Evolutionary conservation across 306 rosid genomes (phyloP), one percentile per base, ranked within the genome.

Genomic region (Cicer yamashitae): DNA sequence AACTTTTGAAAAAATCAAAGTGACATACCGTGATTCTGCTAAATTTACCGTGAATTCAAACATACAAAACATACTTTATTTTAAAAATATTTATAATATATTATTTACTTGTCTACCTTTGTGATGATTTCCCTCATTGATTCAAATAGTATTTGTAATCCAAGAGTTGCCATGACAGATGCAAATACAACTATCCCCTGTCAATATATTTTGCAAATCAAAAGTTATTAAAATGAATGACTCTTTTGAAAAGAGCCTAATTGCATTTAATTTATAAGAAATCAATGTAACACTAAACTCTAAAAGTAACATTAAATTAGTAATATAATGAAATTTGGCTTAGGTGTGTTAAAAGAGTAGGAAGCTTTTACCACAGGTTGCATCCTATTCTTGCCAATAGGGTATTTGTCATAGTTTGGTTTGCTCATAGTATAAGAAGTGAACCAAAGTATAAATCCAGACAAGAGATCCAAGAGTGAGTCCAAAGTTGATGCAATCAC

Each of bases 401-500:
- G 98, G 79, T 91, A 91, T 30, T 67, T 78, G 41, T 87, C 63
- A 18, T 82, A 87, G 69, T 94, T 90, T 2, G 98, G 97, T 63
- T 89, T 94, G 63, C 86, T 84, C 98, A 94, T 94, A 22, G 98
- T 84, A 78, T 86, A 1, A 58, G 89, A 58, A 12, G 99, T 92
- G 73, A 90, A 94, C 97, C 99, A 92, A 47, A 94, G 86, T 70
- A 94, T 90, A 63, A 94, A 91, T 50, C 97, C 99, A 2, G 97
- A 91, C 72, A 94, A 77, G 78, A 94, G 96, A 82, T 94, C 96
- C 85, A 94, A 88, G 10, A 94, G 91, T 53, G 99, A 94, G 58
- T 94, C 99, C 81, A 94, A 45, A 14, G 99, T 94, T 61, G 99
- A 94, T 41, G 99, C 97, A 81, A 91, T 94, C n/a, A 94, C 99